A percentile compares a stretch with the other conserved stretches of the same genome.
Evolutionary conservation across 495 filamentous ascomycete genomes (phyloP).

Genomic region (Aspergillus campestris): DNA sequence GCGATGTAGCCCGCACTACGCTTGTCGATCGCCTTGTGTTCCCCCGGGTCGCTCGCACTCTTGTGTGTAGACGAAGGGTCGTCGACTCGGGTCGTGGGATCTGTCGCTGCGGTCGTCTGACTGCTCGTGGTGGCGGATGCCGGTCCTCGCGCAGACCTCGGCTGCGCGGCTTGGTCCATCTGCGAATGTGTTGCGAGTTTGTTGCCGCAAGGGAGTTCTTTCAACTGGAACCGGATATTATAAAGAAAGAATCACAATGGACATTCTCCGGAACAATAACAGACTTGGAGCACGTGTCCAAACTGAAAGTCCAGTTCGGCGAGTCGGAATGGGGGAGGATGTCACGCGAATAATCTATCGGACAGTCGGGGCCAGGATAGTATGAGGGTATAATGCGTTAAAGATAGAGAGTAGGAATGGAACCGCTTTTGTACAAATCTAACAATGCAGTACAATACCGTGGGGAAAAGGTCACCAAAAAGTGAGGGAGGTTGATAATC

Average conservation of each 20-base stretch:
- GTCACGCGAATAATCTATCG: constrained; percentile 18
- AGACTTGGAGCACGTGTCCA: constrained; percentile 18
- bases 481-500: neutral
- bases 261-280: constrained; percentile 24
- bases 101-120: constrained; percentile 5
- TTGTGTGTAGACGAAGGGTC: constrained; percentile 2
- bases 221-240: constrained; percentile 2
- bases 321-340: neutral
- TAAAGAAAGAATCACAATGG: constrained; percentile 10
- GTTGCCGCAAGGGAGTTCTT: constrained; percentile 4
- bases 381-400: neutral
- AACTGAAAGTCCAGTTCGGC: constrained; percentile 5
- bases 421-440: neutral
- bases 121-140: constrained; percentile 14
- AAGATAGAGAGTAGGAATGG: neutral
- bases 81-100: constrained; percentile 8
- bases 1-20: constrained; percentile 75
- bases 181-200: constrained; percentile 13
- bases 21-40: constrained; percentile 46
- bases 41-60: constrained; percentile 9
- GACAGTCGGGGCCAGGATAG: constrained; percentile 16
- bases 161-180: constrained; percentile 30
- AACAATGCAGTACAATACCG: constrained; percentile 1
- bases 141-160: constrained; percentile 17
- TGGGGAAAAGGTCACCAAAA: neutral